These are phyloP conservation scores for Xylariaceae sp. DNA, from an alignment of 2,329 filamentous ascomycete genomes.

Conservation along the genomic window DNA sequence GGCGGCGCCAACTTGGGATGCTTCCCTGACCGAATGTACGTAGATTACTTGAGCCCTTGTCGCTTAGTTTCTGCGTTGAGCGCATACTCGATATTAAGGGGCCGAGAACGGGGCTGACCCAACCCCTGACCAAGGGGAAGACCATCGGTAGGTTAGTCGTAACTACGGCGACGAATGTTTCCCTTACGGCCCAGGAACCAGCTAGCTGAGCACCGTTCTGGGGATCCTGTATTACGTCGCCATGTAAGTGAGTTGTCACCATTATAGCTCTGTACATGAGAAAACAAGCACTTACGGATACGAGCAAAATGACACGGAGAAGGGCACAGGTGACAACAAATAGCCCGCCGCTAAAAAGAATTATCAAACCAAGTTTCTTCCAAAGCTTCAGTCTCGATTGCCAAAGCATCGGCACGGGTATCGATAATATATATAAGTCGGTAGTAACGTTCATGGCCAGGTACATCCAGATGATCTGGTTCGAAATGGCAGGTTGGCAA, in stretches of 20 bases:
- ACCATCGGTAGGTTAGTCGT: conserved; percentile 49
- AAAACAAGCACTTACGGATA: conserved; percentile 34
- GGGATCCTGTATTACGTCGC: conserved; percentile 38
- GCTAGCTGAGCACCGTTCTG: conserved; percentile 45
- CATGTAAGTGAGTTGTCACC: background rate
- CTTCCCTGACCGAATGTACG: conserved; percentile 46
- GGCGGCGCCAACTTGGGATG: conserved; percentile 33
- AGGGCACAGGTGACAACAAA: conserved; percentile 46
- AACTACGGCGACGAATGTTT: conserved; percentile 48
- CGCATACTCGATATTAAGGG: conserved; percentile 41
- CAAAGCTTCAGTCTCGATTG: conserved; percentile 38
- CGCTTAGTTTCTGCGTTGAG: conserved; percentile 41
- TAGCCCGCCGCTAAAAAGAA: conserved; percentile 44
- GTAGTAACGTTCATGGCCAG: conserved; percentile 57
- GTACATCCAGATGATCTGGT: conserved; percentile 50
- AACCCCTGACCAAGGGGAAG: conserved; percentile 48
- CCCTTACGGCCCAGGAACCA: conserved; percentile 47
- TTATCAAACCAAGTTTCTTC: conserved; percentile 43
- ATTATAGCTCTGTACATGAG: background rate
- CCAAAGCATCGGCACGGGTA: conserved; percentile 57
- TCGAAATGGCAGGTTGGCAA: conserved; percentile 51
- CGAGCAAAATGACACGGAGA: conserved; percentile 42
- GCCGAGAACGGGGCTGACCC: conserved; percentile 39
- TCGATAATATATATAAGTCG: conserved; percentile 62
- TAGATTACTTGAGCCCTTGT: conserved; percentile 42